Evolutionary conservation across 176 grass and related monocot genomes (phyloP).

Genomic region (Tillandsia leiboldiana): DNA sequence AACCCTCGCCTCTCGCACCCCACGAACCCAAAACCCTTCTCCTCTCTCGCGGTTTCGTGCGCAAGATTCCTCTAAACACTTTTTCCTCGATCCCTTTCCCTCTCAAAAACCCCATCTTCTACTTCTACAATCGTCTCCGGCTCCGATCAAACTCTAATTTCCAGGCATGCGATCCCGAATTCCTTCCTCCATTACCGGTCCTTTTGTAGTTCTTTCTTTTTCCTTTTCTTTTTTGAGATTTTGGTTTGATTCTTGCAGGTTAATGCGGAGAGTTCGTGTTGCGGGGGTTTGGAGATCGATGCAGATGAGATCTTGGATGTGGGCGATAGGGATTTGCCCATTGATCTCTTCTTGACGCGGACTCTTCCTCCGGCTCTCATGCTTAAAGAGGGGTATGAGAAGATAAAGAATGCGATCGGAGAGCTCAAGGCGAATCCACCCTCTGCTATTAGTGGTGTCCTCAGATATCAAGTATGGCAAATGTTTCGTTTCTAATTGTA

Average conservation of each 20-base stretch:
- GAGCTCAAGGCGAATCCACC: constrained; percentile 20
- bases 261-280: too few species aligned
- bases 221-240: too few species aligned
- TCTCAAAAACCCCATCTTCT: background rate
- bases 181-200: background rate
- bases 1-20: background rate
- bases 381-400: too few species aligned
- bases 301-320: too few species aligned
- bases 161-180: background rate
- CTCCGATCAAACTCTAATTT: background rate
- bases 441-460: constrained; percentile 15
- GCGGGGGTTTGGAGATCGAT: too few species aligned
- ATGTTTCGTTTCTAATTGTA: background rate
- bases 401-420: background rate
- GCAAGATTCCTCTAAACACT: background rate
- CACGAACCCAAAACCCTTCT: background rate
- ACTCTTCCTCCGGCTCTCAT: too few species aligned
- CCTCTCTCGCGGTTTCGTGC: background rate
- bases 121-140: background rate
- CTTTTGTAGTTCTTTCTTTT: background rate
- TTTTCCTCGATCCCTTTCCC: background rate
- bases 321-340: too few species aligned
- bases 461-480: constrained; percentile 22
- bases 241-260: too few species aligned
- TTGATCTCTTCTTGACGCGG: too few species aligned